Base-by-base conservation (phyloP, 192 early-diverging fungal genomes). In the Physocladia obscura region DNA sequence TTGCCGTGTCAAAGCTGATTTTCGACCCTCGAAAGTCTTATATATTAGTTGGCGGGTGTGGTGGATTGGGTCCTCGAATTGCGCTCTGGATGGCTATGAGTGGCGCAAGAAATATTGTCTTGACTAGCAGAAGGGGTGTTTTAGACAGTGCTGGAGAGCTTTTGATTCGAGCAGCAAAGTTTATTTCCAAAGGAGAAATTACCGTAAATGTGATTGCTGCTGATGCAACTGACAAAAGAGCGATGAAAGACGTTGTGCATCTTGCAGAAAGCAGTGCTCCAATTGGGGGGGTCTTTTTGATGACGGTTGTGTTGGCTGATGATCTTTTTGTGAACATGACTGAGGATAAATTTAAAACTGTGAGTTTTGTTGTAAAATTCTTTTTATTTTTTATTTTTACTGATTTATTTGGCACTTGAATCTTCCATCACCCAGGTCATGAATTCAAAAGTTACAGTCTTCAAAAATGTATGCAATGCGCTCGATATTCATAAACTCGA, bases 1-100 rank as follows among this genome's bases (percentile, higher is more conserved):
- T 47, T 47, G 44, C 17, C 44, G 22, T 21, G 37, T 19, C 37
- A n/a, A 44, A 36, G 13, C 39, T 36, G 38, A 26, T 73, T 19
- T 73, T 73, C 34, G 21, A 67, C 51, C 61, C 71, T 27, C 26
- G 22, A 49, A 73, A 70, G 62, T 55, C 71, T n/a, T 73, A 73
- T 37, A 15, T 73, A 11, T 49, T 73, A 22, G 49, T 73, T 39
- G 73, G 57, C 19, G 73, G 65, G 19, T 70, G 67, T 49, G 27
- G 29, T 35, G 73, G 54, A 34, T 57, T 74, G 15, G 73, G 73
- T 44, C 22, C 54, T 37, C 34, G 56, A 26, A 44, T 74, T 39
- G 55, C 56, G 17, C 15, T 50, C 4, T 71, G 65, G 65, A 57
- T 74, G 49, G 15, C 35, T 19, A 26, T 48, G 68, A 19, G 24